Evolutionary conservation across 2,329 filamentous ascomycete species (phyloP).

Genomic region (Exophiala phaeomuriformis): DNA sequence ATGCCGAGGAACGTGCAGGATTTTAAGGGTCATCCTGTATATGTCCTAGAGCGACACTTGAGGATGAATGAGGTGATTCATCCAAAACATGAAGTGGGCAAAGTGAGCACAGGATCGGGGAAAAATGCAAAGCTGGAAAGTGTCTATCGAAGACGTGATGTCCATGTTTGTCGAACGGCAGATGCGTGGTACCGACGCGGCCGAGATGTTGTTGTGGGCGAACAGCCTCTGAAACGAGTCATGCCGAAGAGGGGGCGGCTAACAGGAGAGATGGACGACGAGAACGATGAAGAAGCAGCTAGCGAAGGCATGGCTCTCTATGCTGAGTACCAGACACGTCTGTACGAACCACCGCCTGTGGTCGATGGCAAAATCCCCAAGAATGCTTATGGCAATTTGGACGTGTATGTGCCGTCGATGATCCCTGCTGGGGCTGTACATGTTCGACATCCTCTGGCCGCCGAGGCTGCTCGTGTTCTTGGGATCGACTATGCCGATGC

Average conservation of each 20-base stretch:
- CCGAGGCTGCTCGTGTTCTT: conserved; percentile 54
- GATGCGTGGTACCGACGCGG: conserved; percentile 91
- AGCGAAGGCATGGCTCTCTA: conserved; percentile 53
- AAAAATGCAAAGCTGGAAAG: conserved; percentile 57
- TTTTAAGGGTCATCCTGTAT: conserved; percentile 78
- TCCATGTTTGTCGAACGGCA: conserved; percentile 66
- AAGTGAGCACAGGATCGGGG: conserved; percentile 58
- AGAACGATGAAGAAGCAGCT: conserved; percentile 41
- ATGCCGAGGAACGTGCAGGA: conserved; percentile 82
- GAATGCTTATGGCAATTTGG: conserved; percentile 56
- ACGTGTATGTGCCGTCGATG: conserved; percentile 59
- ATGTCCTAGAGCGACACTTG: conserved; percentile 78
- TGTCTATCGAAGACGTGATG: conserved; percentile 75
- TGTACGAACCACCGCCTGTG: conserved; percentile 71
- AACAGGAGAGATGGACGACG: conserved; percentile 34
- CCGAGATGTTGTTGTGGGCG: conserved; percentile 65
- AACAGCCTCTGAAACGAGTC: conserved; percentile 75
- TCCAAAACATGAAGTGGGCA: conserved; percentile 66
- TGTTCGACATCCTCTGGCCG: conserved; percentile 48
- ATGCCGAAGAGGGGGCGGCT: conserved; percentile 40
- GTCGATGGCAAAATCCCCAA: conserved; percentile 61
- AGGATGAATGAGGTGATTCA: conserved; percentile 74
- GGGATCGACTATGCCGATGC: conserved; percentile 83
- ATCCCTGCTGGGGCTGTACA: conserved; percentile 54
- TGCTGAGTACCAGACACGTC: conserved; percentile 55